phyloP scores from a whole-genome alignment of 2,329 filamentous ascomycete species.

The Colletotrichum chrysophilum region DNA sequence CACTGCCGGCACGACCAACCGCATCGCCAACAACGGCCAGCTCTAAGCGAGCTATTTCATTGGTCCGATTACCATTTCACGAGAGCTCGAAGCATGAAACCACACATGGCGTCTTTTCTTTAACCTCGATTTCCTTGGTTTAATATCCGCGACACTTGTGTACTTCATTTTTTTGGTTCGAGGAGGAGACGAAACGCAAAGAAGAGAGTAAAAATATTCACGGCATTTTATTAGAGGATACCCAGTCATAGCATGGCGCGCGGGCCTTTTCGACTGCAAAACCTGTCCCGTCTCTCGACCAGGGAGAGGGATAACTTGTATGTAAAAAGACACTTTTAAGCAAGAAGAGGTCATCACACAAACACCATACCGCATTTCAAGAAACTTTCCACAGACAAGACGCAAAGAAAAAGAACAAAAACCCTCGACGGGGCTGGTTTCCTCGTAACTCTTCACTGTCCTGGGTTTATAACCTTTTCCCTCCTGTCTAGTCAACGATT shows the following conservation, averaged over 20 bases:
- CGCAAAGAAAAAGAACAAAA: background rate
- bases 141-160: constrained; percentile 3
- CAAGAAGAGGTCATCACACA: background rate
- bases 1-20: constrained; percentile 47
- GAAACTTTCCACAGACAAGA: background rate
- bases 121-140: background rate
- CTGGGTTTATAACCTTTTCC: background rate
- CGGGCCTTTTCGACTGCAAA: constrained; percentile 2
- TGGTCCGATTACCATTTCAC: background rate
- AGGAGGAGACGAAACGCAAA: background rate
- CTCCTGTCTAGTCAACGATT: background rate
- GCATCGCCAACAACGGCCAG: constrained; percentile 64
- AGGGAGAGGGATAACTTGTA: background rate
- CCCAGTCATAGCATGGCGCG: constrained; percentile 18
- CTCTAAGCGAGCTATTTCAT: constrained; percentile 13
- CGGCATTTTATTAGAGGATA: constrained; percentile 22
- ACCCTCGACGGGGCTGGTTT: constrained; percentile 19
- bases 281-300: background rate
- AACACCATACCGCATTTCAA: constrained; percentile 3
- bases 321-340: background rate
- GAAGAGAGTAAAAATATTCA: background rate
- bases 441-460: constrained; percentile 8
- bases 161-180: background rate
- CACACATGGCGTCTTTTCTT: background rate
- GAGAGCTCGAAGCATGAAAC: background rate